Conservation (phyloP, 2,329 filamentous ascomycete species). For the Achaetomium macrosporum region DNA sequence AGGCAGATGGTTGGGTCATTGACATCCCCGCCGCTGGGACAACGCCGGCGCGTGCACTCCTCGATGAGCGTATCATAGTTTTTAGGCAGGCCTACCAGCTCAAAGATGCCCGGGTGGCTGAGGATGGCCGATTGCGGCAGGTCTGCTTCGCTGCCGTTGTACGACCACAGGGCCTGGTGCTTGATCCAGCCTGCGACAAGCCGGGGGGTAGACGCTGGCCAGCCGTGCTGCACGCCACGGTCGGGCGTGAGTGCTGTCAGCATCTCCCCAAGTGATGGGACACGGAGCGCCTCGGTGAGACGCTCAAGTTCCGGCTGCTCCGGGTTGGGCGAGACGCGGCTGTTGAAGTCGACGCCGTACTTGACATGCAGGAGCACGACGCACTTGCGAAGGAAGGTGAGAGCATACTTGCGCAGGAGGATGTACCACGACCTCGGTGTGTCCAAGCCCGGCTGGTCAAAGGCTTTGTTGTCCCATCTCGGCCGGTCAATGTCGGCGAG, state of each 20-base stretch:
- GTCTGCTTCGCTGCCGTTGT: constrained; percentile 11
- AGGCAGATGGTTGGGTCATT: constrained; percentile 88
- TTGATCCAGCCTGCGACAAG: constrained; percentile 67
- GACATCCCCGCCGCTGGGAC: constrained; percentile 86
- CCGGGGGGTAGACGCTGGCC: constrained; percentile 40
- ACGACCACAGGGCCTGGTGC: constrained; percentile 47
- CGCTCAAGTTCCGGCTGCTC: constrained; percentile 76
- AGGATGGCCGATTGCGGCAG: constrained; percentile 42
- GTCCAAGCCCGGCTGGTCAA: constrained; percentile 50
- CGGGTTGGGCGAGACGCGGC: constrained; percentile 54
- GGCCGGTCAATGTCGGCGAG: constrained; percentile 26
- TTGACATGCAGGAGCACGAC: constrained; percentile 80
- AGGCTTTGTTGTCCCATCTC: constrained; percentile 39
- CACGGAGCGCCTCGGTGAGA: constrained; percentile 65
- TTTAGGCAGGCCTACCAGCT: constrained; percentile 85
- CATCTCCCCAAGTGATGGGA: constrained; percentile 76
- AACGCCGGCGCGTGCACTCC: constrained; percentile 76
- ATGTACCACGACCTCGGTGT: constrained; percentile 49
- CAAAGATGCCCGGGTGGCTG: constrained; percentile 86
- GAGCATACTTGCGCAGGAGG: constrained; percentile 72
- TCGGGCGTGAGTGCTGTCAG: constrained; percentile 52
- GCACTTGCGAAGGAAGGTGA: constrained; percentile 84
- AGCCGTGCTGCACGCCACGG: constrained; percentile 40
- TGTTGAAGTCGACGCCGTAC: constrained; percentile 82
- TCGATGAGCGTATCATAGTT: constrained; percentile 91